A percentile compares a stretch with the other conserved stretches of the same genome.
phyloP scores from a whole-genome alignment of 1,284 basidiomycete species.

The Malassezia yamatoensis region DNA sequence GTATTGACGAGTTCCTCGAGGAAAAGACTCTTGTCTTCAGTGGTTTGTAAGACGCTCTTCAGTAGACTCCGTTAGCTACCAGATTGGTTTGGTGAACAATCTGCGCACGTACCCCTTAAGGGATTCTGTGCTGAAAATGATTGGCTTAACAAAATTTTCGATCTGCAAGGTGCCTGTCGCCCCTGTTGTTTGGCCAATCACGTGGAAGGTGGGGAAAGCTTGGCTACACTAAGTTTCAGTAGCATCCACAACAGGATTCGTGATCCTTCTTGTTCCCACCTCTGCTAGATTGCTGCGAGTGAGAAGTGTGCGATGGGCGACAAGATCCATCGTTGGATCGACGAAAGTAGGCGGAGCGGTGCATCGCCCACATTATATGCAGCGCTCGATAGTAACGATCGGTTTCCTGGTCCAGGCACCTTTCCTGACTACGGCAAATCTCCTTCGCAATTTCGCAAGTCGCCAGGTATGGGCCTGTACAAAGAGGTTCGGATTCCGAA shows the following conservation, averaged over 20 bases:
- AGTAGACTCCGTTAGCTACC: neutral
- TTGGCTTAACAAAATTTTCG: no score
- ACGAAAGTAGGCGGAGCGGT: neutral
- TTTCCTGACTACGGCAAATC: no score
- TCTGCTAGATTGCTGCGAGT: no score
- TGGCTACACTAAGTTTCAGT: no score
- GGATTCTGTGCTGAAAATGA: no score
- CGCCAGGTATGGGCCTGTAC: neutral
- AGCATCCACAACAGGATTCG: no score
- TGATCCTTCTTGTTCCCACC: no score
- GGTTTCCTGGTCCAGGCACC: no score
- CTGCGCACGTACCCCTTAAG: neutral
- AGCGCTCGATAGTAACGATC: neutral
- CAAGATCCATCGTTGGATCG: slow-evolving; percentile 1
- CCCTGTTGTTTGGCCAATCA: neutral
- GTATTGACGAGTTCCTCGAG: slow-evolving; percentile 61
- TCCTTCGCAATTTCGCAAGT: neutral
- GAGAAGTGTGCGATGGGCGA: neutral
- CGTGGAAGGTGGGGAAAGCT: neutral
- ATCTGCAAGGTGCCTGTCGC: neutral
- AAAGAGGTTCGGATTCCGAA: neutral
- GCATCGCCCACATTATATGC: neutral
- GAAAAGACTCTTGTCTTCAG: slow-evolving; percentile 43
- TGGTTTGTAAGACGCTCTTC: neutral
- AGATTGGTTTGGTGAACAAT: no score